phyloP scores from a whole-genome alignment of 177 flowering plant genomes.

The Tripterygium wilfordii region DNA sequence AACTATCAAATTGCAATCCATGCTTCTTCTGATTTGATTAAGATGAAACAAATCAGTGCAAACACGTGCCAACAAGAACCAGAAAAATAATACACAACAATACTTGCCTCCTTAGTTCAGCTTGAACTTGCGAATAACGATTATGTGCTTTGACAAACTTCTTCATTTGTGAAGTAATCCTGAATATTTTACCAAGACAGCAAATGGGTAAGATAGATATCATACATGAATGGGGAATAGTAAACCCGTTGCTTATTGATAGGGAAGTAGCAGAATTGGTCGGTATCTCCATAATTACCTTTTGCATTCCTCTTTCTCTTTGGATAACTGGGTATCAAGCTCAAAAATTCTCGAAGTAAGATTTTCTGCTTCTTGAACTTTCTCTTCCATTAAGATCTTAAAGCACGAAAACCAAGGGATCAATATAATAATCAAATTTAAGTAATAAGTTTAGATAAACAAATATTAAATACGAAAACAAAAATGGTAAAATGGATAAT shows the following conservation, averaged over 20 bases:
- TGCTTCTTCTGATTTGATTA: not conserved
- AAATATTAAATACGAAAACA: too few relatives aligned
- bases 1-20: not conserved
- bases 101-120: constrained; percentile 65
- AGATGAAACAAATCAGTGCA: not conserved
- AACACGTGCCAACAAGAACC: not conserved
- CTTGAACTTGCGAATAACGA: constrained; percentile 47
- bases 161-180: constrained; percentile 64
- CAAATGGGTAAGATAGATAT: constrained; percentile 1
- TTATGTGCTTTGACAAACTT: constrained; percentile 70
- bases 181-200: constrained; percentile 18
- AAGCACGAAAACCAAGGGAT: constrained; percentile 1
- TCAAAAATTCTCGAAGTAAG: constrained; percentile 59
- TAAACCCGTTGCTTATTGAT: not conserved
- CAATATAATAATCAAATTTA: too few relatives aligned
- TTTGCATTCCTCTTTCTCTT: constrained; percentile 62
- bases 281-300: constrained; percentile 32
- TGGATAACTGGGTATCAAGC: constrained; percentile 61
- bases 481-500: too few relatives aligned
- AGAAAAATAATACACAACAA: not conserved
- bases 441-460: too few relatives aligned
- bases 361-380: constrained; percentile 54
- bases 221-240: not conserved
- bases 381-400: constrained; percentile 56
- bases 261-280: not conserved